Conservation (phyloP, 83 land plant species). For the Thuja plicata region DNA sequence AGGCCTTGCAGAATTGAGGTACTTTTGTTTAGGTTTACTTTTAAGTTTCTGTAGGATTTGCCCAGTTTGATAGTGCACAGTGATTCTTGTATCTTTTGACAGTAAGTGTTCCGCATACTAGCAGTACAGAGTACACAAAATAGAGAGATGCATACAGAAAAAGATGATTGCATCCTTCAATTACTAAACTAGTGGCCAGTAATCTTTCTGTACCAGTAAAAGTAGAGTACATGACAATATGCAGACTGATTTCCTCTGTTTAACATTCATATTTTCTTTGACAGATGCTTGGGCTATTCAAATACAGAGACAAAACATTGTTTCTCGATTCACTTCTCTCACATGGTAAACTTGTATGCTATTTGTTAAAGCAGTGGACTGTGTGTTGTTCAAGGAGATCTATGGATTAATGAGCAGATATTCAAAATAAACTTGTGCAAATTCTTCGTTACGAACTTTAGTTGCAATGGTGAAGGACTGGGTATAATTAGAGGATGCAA, state of each 20-base stretch:
- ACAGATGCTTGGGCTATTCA: neutral
- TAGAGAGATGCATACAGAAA: slow-evolving; percentile 1
- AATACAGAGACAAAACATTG: neutral
- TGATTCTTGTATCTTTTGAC: slow-evolving; percentile 7
- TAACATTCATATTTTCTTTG: neutral
- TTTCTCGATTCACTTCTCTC: neutral
- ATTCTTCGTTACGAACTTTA: neutral
- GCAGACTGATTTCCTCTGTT: neutral
- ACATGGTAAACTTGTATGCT: neutral
- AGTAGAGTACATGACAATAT: neutral
- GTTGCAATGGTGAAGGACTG: neutral
- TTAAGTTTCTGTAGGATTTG: neutral
- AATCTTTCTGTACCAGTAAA: neutral
- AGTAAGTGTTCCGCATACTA: neutral
- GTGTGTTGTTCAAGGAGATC: neutral
- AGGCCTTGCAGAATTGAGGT: slow-evolving; percentile 3
- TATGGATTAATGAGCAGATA: neutral
- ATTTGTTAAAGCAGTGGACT: neutral
- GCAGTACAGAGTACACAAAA: slow-evolving; percentile 1
- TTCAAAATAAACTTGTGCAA: neutral
- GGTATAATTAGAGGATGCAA: neutral
- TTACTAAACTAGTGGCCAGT: neutral
- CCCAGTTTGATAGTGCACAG: neutral
- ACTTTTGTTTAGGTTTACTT: slow-evolving; percentile 8
- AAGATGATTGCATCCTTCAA: neutral